phyloP scores from a whole-genome alignment of 108 stramenopile species.

The Cylindrotheca closterium region DNA sequence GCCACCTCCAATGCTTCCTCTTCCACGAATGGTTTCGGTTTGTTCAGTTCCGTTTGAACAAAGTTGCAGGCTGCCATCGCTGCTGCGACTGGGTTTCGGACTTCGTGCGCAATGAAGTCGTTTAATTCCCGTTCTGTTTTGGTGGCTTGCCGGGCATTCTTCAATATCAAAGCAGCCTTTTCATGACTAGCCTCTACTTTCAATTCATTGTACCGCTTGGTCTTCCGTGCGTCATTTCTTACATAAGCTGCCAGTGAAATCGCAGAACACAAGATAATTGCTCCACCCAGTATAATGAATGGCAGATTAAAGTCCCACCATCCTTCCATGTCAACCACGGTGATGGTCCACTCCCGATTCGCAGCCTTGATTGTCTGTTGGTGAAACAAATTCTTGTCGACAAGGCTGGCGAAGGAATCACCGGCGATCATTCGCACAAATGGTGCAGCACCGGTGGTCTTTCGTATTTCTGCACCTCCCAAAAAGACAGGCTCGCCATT shows the following conservation, averaged over 20 bases:
- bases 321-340: conserved; percentile 20
- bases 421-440: conserved; percentile 3
- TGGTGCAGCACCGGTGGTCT: background rate
- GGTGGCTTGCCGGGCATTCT: conserved; percentile 29
- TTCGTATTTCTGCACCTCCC: conserved; percentile 13
- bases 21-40: conserved; percentile 2
- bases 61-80: conserved; percentile 34
- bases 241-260: conserved; percentile 36
- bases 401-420: background rate
- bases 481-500: conserved; percentile 21
- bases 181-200: conserved; percentile 17
- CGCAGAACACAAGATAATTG: conserved; percentile 27
- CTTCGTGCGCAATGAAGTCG: conserved; percentile 42
- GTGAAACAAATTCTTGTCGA: background rate
- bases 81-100: conserved; percentile 34
- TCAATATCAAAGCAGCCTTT: conserved; percentile 34
- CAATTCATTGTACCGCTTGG: background rate
- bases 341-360: conserved; percentile 39
- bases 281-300: conserved; percentile 26
- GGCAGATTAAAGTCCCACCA: background rate
- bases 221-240: conserved; percentile 1
- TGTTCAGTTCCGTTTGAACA: conserved; percentile 18
- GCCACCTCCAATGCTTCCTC: background rate
- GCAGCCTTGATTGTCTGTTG: conserved; percentile 23
- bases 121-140: conserved; percentile 40